A percentile compares a stretch with the other conserved stretches of the same genome.
Evolutionary conservation across 1,284 basidiomycete species (phyloP).

Genomic region (Ganoderma lucidum): DNA sequence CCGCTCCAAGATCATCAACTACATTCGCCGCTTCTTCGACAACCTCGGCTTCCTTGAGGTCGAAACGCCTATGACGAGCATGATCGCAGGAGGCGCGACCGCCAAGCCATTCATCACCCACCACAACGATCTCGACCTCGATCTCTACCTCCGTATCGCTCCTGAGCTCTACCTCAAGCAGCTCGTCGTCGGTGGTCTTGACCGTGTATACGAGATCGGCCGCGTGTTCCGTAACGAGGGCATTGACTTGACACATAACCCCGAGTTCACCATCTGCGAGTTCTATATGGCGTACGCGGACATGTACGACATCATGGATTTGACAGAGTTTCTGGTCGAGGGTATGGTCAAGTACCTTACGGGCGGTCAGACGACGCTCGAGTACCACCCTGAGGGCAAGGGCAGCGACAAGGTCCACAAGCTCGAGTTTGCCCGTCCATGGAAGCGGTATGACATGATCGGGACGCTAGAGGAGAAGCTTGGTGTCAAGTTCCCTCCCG

Average conservation of each 20-base stretch:
- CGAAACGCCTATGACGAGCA: slow-evolving; percentile 98
- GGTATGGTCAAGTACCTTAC: slow-evolving; percentile 93
- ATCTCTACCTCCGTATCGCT: slow-evolving; percentile 98
- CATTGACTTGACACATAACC: slow-evolving; percentile 98
- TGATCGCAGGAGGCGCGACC: slow-evolving; percentile 96
- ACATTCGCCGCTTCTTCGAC: slow-evolving; percentile 93
- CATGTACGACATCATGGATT: slow-evolving; percentile 99
- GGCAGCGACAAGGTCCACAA: slow-evolving; percentile 76
- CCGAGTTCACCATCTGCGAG: slow-evolving; percentile 98
- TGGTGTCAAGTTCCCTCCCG: slow-evolving; percentile 91
- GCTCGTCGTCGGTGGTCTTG: slow-evolving; percentile 95
- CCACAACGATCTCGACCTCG: slow-evolving; percentile 98
- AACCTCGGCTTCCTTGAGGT: slow-evolving; percentile 97
- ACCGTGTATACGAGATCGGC: slow-evolving; percentile 98
- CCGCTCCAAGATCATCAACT: slow-evolving; percentile 89
- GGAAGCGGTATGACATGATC: slow-evolving; percentile 99
- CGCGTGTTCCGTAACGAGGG: slow-evolving; percentile 99
- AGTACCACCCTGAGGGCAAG: slow-evolving; percentile 95
- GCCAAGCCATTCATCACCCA: slow-evolving; percentile 99
- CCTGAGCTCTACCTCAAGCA: slow-evolving; percentile 99
- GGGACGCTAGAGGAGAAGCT: slow-evolving; percentile 95
- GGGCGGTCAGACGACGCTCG: slow-evolving; percentile 83
- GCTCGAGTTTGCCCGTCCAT: slow-evolving; percentile 94
- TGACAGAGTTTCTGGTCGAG: slow-evolving; percentile 93
- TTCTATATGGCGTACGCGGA: slow-evolving; percentile 99